phyloP scores from a whole-genome alignment of 2,329 filamentous ascomycete species.

The Cladobotryum mycophilum region DNA sequence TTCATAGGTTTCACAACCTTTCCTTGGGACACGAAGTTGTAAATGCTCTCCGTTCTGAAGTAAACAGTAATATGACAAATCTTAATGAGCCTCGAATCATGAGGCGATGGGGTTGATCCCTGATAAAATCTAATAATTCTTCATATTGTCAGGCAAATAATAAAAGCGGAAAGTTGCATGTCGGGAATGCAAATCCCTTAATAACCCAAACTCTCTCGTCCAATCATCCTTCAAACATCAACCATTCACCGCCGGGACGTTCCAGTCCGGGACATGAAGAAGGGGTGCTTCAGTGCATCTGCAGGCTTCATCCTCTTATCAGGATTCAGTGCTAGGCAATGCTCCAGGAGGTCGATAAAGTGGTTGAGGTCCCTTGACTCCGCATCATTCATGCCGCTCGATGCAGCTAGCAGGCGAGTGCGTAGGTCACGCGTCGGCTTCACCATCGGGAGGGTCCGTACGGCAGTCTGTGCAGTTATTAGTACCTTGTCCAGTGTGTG shows the following conservation, averaged over 20 bases:
- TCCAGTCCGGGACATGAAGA: conserved; percentile 52
- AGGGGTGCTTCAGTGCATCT: conserved; percentile 84
- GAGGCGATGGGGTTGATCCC: too few species aligned
- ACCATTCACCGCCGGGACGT: conserved; percentile 18
- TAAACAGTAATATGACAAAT: too few species aligned
- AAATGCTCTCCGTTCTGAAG: too few species aligned
- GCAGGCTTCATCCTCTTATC: conserved; percentile 83
- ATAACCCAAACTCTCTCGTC: background rate
- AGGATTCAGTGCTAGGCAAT: conserved; percentile 82
- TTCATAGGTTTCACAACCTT: too few species aligned
- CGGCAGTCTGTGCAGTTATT: conserved; percentile 47
- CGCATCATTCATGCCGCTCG: conserved; percentile 64
- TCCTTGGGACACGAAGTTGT: too few species aligned
- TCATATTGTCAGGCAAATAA: too few species aligned
- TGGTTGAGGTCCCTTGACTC: conserved; percentile 73
- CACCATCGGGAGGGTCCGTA: conserved; percentile 60
- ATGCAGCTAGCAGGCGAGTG: conserved; percentile 68
- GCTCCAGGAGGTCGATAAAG: conserved; percentile 83
- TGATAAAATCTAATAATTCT: too few species aligned
- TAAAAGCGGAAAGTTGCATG: too few species aligned
- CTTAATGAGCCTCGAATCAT: too few species aligned
- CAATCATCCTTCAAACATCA: background rate
- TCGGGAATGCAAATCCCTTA: too few species aligned
- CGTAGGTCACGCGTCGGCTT: conserved; percentile 80
- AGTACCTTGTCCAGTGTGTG: background rate